These are phyloP conservation scores for Elaeis oleifera DNA, from an alignment of 202 grass and related monocot species.

Conservation along the genomic window DNA sequence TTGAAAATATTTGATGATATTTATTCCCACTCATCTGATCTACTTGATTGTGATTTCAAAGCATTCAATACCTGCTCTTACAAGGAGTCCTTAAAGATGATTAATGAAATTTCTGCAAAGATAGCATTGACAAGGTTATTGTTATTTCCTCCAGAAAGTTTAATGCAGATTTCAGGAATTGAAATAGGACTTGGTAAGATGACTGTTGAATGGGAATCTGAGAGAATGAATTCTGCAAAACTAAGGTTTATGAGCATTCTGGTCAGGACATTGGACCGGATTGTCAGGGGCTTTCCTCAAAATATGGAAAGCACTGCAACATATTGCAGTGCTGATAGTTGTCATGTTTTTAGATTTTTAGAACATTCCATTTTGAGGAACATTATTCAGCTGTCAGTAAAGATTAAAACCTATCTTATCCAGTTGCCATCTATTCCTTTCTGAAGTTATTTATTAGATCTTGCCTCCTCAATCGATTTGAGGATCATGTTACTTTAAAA, in stretches of 20 bases:
- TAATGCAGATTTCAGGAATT: not conserved
- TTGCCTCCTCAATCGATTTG: constrained; percentile 82
- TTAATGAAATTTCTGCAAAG: constrained; percentile 62
- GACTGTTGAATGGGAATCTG: constrained; percentile 39
- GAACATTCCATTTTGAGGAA: constrained; percentile 80
- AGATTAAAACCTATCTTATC: constrained; percentile 41
- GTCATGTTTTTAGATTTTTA: constrained; percentile 28
- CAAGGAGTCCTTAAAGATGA: constrained; percentile 44
- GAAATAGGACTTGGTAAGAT: constrained; percentile 24
- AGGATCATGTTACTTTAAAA: constrained; percentile 68
- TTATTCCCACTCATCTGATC: constrained; percentile 47
- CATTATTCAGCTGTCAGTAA: constrained; percentile 60
- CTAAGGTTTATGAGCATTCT: constrained; percentile 65
- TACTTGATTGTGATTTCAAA: constrained; percentile 49
- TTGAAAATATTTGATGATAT: constrained; percentile 66
- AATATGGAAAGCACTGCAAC: constrained; percentile 16
- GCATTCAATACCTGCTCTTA: constrained; percentile 31
- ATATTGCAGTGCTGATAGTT: constrained; percentile 17
- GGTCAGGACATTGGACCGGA: constrained; percentile 52
- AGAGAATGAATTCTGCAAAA: constrained; percentile 56
- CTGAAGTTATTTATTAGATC: constrained; percentile 71
- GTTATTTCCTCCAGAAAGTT: constrained; percentile 48
- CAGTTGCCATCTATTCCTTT: constrained; percentile 56
- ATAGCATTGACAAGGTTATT: constrained; percentile 62
- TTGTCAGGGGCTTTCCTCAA: constrained; percentile 39